Percentiles rank a stretch among this genome's conserved stretches.
Conservation (phyloP, 768 basidiomycete genomes). For the Xerocomus brunneocitrinus region DNA sequence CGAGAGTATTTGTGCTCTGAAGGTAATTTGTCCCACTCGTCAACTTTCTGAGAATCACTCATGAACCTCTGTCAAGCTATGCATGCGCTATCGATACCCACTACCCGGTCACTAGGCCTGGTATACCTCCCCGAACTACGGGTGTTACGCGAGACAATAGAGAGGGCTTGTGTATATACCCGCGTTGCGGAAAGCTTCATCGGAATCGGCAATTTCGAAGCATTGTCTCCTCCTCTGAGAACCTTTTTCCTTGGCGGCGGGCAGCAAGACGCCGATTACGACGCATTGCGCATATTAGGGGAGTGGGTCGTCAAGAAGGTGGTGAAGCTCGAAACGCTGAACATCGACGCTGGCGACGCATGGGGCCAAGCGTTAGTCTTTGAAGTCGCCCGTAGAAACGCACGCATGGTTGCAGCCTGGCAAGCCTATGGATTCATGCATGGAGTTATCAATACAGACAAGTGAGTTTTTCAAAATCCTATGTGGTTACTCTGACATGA, state of each 20-base stretch:
- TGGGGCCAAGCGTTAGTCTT: constrained; percentile 73
- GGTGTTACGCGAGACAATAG: constrained; percentile 71
- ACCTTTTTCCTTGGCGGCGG: constrained; percentile 73
- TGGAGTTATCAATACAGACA: constrained; percentile 97
- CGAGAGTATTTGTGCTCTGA: constrained; percentile 93
- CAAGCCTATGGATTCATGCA: constrained; percentile 95
- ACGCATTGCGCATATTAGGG: constrained; percentile 67
- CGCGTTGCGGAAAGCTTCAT: constrained; percentile 88
- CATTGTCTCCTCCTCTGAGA: constrained; percentile 63
- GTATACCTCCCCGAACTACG: constrained; percentile 67
- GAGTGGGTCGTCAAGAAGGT: constrained; percentile 71
- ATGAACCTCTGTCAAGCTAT: constrained; percentile 47
- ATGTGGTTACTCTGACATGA: constrained; percentile 5
- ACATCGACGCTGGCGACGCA: constrained; percentile 41
- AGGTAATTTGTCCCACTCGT: constrained; percentile 37
- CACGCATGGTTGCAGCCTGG: constrained; percentile 92
- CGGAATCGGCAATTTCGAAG: constrained; percentile 88
- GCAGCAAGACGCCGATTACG: constrained; percentile 69
- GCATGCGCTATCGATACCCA: constrained; percentile 82
- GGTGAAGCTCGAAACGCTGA: constrained; percentile 40
- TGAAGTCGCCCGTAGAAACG: constrained; percentile 82
- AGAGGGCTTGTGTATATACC: constrained; percentile 69
- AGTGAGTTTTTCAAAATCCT: constrained; percentile 42
- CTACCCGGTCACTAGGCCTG: constrained; percentile 81
- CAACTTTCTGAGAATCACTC: constrained; percentile 23